Percentiles rank a stretch among this genome's conserved stretches.
Evolutionary conservation across 2,329 filamentous ascomycete species (phyloP).

Genomic region (Colletotrichum incanum): DNA sequence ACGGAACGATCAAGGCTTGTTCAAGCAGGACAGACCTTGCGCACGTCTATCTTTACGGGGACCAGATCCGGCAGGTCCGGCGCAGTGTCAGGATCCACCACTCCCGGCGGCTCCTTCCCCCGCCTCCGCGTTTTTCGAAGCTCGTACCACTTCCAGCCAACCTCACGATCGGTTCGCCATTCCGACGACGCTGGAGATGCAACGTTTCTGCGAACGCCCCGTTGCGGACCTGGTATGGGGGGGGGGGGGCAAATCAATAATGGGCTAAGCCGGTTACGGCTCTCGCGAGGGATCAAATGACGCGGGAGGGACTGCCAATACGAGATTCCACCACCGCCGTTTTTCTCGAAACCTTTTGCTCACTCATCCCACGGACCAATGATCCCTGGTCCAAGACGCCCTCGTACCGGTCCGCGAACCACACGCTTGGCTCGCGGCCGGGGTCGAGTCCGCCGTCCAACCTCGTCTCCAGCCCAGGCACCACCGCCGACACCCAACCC

Average conservation of each 20-base stretch:
- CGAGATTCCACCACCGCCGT: background rate
- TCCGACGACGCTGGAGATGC: background rate
- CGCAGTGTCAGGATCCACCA: background rate
- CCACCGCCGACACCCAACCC: background rate
- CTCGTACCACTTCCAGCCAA: background rate
- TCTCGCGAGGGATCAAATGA: background rate
- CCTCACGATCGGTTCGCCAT: background rate
- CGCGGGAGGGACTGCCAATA: background rate
- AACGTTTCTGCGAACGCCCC: background rate
- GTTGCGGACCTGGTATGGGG: background rate
- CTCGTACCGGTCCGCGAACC: background rate
- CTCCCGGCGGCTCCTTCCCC: background rate
- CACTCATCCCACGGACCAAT: background rate
- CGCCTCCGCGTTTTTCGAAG: background rate
- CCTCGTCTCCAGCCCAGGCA: background rate
- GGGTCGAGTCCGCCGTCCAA: background rate
- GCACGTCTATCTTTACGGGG: background rate
- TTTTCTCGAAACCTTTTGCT: background rate
- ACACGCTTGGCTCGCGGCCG: conserved; percentile 7
- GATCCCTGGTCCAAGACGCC: background rate
- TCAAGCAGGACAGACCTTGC: background rate
- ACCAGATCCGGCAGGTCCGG: conserved; percentile 6
- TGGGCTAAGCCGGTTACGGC: background rate
- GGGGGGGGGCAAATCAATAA: too few relatives aligned
- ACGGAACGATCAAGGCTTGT: background rate